Evolutionary conservation across 2,329 filamentous ascomycete species (phyloP).

Genomic region (Ramularia collo-cygni): DNA sequence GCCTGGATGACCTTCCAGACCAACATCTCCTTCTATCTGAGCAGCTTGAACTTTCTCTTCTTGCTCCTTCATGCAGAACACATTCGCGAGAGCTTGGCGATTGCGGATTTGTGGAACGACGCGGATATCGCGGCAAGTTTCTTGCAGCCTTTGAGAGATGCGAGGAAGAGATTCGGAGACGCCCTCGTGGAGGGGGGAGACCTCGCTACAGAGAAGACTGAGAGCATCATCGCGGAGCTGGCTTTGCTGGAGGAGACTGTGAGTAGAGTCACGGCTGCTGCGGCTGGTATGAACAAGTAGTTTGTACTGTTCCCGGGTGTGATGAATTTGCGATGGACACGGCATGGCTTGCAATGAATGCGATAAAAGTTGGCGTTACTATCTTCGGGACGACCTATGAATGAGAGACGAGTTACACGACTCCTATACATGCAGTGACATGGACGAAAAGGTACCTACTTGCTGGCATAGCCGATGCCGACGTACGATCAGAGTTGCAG

Average conservation of each 20-base stretch:
- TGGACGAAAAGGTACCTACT: too few relatives aligned
- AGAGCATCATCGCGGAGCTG: conserved; percentile 30
- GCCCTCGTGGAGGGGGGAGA: conserved; percentile 32
- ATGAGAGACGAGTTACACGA: too few relatives aligned
- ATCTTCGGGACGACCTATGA: too few relatives aligned
- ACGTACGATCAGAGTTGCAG: too few relatives aligned
- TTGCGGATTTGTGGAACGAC: conserved; percentile 37
- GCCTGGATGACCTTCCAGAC: conserved; percentile 43
- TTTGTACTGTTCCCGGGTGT: too few relatives aligned
- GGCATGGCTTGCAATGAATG: too few relatives aligned
- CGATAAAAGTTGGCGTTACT: too few relatives aligned
- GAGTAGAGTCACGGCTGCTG: conserved; percentile 26
- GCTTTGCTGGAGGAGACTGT: conserved; percentile 28
- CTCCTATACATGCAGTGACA: too few relatives aligned
- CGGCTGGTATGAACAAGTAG: conserved; percentile 24
- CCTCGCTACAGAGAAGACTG: conserved; percentile 31
- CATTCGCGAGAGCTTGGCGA: conserved; percentile 42
- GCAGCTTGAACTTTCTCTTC: conserved; percentile 53
- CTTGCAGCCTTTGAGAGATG: conserved; percentile 37
- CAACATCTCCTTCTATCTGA: conserved; percentile 49
- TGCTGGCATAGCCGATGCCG: too few relatives aligned
- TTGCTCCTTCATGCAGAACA: conserved; percentile 45
- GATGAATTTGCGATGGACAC: too few relatives aligned
- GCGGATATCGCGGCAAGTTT: conserved; percentile 38
- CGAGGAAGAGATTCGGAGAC: conserved; percentile 30